These are phyloP conservation scores for Mrakia hoshinonis DNA, from an alignment of 768 basidiomycete species.

Conservation along the genomic window DNA sequence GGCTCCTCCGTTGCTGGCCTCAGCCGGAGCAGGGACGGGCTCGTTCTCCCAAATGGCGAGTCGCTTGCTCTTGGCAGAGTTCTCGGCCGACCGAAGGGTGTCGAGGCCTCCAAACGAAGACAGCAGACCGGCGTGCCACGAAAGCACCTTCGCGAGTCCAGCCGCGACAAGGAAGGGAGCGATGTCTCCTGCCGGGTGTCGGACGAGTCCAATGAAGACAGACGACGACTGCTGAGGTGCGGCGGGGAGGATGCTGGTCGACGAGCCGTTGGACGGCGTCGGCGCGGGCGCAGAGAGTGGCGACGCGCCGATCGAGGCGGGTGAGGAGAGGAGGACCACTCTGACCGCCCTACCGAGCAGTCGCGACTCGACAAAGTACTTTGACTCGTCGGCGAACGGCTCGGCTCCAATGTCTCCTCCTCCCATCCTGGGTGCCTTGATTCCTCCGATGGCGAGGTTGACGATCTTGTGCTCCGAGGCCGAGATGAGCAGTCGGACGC, in stretches of 20 bases:
- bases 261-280: background rate
- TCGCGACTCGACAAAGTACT: slow-evolving; percentile 84
- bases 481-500: slow-evolving; percentile 77
- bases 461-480: slow-evolving; percentile 62
- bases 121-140: slow-evolving; percentile 97
- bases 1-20: slow-evolving; percentile 45
- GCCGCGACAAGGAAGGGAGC: slow-evolving; percentile 76
- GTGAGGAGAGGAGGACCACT: slow-evolving; percentile 69
- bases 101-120: slow-evolving; percentile 77
- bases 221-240: slow-evolving; percentile 59
- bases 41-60: slow-evolving; percentile 40
- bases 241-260: slow-evolving; percentile 41
- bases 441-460: slow-evolving; percentile 51
- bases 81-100: slow-evolving; percentile 74
- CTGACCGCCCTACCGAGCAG: slow-evolving; percentile 70
- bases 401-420: slow-evolving; percentile 49
- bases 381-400: slow-evolving; percentile 83
- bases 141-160: slow-evolving; percentile 83
- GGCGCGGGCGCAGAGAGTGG: background rate
- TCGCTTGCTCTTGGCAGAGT: slow-evolving; percentile 50
- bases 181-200: slow-evolving; percentile 90
- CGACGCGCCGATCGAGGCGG: slow-evolving; percentile 37
- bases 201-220: slow-evolving; percentile 79
- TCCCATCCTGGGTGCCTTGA: slow-evolving; percentile 39
- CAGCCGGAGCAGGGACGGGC: slow-evolving; percentile 9